A percentile compares a stretch with the other conserved stretches of the same genome.
Evolutionary conservation across 2,329 filamentous ascomycete genomes (phyloP).

Genomic region (Neopestalotiopsis sp.): DNA sequence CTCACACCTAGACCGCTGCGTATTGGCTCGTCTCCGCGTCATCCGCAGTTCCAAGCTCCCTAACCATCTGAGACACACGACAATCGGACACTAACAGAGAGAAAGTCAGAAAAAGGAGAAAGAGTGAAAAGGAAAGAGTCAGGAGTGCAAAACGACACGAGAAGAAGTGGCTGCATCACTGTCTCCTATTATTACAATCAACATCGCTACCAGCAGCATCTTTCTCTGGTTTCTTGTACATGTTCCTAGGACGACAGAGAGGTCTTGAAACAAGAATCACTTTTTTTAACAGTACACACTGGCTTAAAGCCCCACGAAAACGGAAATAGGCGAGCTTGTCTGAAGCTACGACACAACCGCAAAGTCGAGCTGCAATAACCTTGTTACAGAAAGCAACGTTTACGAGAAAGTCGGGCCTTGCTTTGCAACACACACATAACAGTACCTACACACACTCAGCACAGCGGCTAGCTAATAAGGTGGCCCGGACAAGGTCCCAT

Average conservation of each 20-base stretch:
- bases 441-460: too few species aligned
- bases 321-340: slow-evolving; percentile 1
- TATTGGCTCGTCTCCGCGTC: slow-evolving; percentile 13
- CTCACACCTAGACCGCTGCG: background rate
- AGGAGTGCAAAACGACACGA: background rate
- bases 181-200: background rate
- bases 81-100: background rate
- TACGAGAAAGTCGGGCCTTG: slow-evolving; percentile 7
- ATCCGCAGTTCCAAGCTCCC: slow-evolving; percentile 14
- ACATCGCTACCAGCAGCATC: background rate
- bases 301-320: background rate
- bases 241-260: background rate
- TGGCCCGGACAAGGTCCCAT: background rate
- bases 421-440: background rate
- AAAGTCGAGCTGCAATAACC: slow-evolving; percentile 14
- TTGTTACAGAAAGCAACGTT: slow-evolving; percentile 15
- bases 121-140: background rate
- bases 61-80: slow-evolving; percentile 19
- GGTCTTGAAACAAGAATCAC: background rate
- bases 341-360: slow-evolving; percentile 5
- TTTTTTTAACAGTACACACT: background rate
- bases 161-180: background rate
- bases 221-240: background rate
- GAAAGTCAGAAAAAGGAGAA: background rate
- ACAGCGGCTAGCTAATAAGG: background rate